phyloP scores from a whole-genome alignment of 805 yeast genomes.

The Metschnikowia rubicola region DNA sequence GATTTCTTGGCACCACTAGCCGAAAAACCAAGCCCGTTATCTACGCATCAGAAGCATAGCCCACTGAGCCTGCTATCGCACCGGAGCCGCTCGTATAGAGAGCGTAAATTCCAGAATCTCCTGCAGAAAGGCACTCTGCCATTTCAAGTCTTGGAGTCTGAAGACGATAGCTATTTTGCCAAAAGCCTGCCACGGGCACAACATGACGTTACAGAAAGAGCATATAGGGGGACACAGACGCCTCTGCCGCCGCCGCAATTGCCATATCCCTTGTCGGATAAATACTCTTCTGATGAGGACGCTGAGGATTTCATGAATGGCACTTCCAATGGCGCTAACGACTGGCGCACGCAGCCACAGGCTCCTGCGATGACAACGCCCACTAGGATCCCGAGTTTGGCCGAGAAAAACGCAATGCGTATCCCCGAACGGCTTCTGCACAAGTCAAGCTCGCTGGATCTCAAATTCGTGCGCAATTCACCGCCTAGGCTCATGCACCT shows the following conservation, averaged over 20 bases:
- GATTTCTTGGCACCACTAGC: neutral
- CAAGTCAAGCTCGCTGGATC: slow-evolving; percentile 6
- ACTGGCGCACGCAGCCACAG: neutral
- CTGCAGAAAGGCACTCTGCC: slow-evolving; percentile 17
- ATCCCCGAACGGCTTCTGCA: slow-evolving; percentile 2
- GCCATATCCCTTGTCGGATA: slow-evolving; percentile 12
- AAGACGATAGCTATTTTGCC: neutral
- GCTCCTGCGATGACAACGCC: slow-evolving; percentile 10
- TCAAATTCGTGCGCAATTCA: slow-evolving; percentile 9
- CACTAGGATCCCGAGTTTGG: slow-evolving; percentile 13
- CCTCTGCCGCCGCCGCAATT: slow-evolving; percentile 1
- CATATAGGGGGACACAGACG: neutral
- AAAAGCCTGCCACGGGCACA: no score
- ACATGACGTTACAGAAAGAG: no score
- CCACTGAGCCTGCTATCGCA: neutral
- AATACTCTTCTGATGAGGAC: slow-evolving; percentile 6
- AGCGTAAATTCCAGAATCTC: slow-evolving; percentile 16
- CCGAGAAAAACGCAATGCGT: slow-evolving; percentile 7
- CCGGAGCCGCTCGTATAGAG: slow-evolving; percentile 1
- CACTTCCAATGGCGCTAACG: neutral
- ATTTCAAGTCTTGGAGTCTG: slow-evolving; percentile 2
- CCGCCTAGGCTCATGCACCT: slow-evolving; percentile 7
- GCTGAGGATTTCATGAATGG: neutral
- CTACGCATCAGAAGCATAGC: neutral
- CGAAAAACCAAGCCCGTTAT: neutral